phyloP scores from a whole-genome alignment of 1,284 basidiomycete species.

The Puccinia novopanici region DNA sequence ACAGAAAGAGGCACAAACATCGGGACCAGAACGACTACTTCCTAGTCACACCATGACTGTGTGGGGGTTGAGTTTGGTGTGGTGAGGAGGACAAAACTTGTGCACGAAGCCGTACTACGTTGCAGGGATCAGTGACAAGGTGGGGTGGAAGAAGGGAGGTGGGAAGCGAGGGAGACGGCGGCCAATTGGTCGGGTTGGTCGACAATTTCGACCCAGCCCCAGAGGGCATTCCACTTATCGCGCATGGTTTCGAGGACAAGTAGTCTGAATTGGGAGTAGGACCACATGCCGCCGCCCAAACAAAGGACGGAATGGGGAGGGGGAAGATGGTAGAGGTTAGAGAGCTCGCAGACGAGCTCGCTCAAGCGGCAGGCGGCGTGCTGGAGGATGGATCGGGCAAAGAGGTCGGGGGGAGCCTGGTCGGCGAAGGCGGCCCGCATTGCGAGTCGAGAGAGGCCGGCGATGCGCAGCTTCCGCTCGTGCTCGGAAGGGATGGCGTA shows the following conservation, averaged over 20 bases:
- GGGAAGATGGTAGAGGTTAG: neutral
- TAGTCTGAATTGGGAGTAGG: constrained; percentile 4
- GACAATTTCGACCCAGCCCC: constrained; percentile 44
- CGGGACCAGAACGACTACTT: too few relatives aligned
- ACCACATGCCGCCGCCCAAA: constrained; percentile 47
- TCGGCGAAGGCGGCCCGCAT: constrained; percentile 20
- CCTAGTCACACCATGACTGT: too few relatives aligned
- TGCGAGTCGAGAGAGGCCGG: constrained; percentile 20
- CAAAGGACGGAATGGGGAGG: constrained; percentile 6
- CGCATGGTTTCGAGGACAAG: constrained; percentile 1
- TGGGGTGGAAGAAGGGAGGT: neutral
- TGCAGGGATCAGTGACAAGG: neutral
- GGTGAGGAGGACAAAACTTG: too few relatives aligned
- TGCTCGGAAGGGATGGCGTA: constrained; percentile 32
- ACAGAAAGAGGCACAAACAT: too few relatives aligned
- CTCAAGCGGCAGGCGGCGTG: neutral
- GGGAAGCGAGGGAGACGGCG: constrained; percentile 4
- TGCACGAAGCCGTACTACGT: neutral
- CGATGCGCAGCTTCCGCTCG: constrained; percentile 26
- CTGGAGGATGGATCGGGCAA: constrained; percentile 12
- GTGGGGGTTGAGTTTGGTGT: too few relatives aligned
- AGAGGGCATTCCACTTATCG: constrained; percentile 6
- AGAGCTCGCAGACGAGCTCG: constrained; percentile 1
- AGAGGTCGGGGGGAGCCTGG: constrained; percentile 9
- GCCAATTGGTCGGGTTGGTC: constrained; percentile 40